Evolutionary conservation across 306 rosid species (phyloP), one percentile per base, ranked within the genome.

Genomic region (Rubus parviflorus): DNA sequence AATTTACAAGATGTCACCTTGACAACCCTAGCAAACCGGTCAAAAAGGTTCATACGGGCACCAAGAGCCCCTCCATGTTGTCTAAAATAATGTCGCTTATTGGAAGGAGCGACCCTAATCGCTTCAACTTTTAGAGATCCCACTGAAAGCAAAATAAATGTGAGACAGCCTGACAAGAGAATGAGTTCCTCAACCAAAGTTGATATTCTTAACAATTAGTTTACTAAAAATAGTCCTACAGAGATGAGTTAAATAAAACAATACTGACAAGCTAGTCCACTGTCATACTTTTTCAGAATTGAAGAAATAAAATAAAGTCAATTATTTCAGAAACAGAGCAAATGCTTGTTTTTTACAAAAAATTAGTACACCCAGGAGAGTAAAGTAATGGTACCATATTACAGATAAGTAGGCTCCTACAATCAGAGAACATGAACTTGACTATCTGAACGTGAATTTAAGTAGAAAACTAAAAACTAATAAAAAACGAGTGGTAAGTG

Each of bases 21-120:
- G 67, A 93, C 85, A 72, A 93, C 94, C 85, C 98, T 90, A 17
- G 98, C 81, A 79, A 93, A 88, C 75, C 98, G 90, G 37, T 91
- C 98, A 70, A 93, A 93, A 30, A 93, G 89, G 82, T 90, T 93
- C 98, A 91, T 91, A 23, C 87, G 80, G 22, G 90, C 87, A 78
- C 90, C 92, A 71, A 93, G 87, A 65, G 94, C 90, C 71, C 97
- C 98, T 46, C 92, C 93, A 17, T 88, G 75, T 57, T 74, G 84
- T 72, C 87, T 73, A 13, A 70, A 80, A 61, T 73, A 72, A 75
- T 37, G 70, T 23, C 82, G 80, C 61, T 61, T 83, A 51, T 40
- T 76, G 16, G 88, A 85, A 70, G 83, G 77, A 73, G 82, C 75
- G 46, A 83, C 73, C 83, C 73, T 87, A 72, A 86, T 47, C 60